Base-by-base conservation (phyloP, 2,329 filamentous ascomycete genomes). In the Talaromyces sp. region DNA sequence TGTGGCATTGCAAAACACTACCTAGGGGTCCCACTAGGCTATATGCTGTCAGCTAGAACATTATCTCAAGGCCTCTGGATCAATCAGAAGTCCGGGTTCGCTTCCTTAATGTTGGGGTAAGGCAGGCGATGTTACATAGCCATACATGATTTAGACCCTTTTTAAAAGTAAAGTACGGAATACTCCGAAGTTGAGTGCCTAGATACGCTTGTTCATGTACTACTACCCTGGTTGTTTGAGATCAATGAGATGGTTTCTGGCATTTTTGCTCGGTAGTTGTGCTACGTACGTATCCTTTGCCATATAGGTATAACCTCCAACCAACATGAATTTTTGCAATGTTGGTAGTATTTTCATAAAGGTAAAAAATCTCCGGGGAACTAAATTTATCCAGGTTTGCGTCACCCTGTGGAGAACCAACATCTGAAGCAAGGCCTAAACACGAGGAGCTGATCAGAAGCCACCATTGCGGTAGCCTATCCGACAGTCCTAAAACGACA, bases 361-460 rank as follows among this genome's bases (percentile, higher is more conserved):
- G n/a, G 8, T n/a, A 8, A 29, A 27, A 27, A 27, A 8, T 6
- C 17, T 29, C 25, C 22, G 6, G 29, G 29, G 17, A 54, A 29
- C 29, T 54, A 54, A 34, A 19, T 54, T 34, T 34, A 54, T 19
- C 51, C 27, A 36, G n/a, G n/a, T 6, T 54, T 54, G 51, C 51
- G 51, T 54, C 51, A 54, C 51, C 51, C 29, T 54, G 51, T 54
- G 51, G 51, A 54, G 51, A 34, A 36, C 29, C 29, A 54, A 22
- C 51, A 19, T 54, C 47, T 27, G 13, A 51, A 15, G 47, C 47
- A 51, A 25, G 25, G 25, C 49, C n/a, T 54, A 31, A 34, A 54
- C 29, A 36, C 51, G n/a, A 54, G 29, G 51, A 54, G 51, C 51
- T 36, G 51, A 54, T 54, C 51, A 54, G n/a, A 54, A n/a, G 51